phyloP scores from a whole-genome alignment of 768 basidiomycete genomes.

The Podaxis pistillaris region DNA sequence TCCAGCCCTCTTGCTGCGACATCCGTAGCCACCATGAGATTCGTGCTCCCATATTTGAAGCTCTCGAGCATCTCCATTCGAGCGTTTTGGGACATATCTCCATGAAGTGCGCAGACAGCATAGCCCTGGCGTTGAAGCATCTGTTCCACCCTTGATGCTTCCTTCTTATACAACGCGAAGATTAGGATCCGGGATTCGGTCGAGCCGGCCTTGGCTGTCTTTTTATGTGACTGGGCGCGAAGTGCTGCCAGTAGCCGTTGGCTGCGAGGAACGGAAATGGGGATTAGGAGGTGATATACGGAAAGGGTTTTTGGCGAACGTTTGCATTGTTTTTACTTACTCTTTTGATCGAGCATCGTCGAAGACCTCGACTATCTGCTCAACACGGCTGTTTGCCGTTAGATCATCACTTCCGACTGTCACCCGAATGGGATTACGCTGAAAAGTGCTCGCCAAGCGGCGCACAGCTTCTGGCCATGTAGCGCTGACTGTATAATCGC shows the following conservation, averaged over 20 bases:
- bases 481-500: constrained; percentile 70
- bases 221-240: constrained; percentile 55
- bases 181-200: constrained; percentile 76
- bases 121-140: constrained; percentile 74
- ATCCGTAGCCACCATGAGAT: constrained; percentile 92
- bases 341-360: constrained; percentile 85
- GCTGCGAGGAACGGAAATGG: constrained; percentile 31
- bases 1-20: constrained; percentile 97
- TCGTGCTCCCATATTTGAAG: constrained; percentile 79
- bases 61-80: constrained; percentile 83
- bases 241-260: constrained; percentile 60
- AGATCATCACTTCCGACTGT: constrained; percentile 96
- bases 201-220: constrained; percentile 47
- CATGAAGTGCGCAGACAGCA: constrained; percentile 80
- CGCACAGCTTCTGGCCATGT: constrained; percentile 98
- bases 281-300: neutral
- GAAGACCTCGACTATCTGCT: constrained; percentile 90
- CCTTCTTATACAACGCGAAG: constrained; percentile 97
- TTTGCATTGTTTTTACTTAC: constrained; percentile 43
- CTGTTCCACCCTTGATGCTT: constrained; percentile 86
- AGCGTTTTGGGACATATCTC: constrained; percentile 84
- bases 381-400: constrained; percentile 91
- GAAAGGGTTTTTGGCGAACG: neutral
- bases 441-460: constrained; percentile 85
- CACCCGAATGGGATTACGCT: constrained; percentile 78